These are phyloP conservation scores for Candida incommunis DNA, from an alignment of 805 yeast species.

Conservation along the genomic window DNA sequence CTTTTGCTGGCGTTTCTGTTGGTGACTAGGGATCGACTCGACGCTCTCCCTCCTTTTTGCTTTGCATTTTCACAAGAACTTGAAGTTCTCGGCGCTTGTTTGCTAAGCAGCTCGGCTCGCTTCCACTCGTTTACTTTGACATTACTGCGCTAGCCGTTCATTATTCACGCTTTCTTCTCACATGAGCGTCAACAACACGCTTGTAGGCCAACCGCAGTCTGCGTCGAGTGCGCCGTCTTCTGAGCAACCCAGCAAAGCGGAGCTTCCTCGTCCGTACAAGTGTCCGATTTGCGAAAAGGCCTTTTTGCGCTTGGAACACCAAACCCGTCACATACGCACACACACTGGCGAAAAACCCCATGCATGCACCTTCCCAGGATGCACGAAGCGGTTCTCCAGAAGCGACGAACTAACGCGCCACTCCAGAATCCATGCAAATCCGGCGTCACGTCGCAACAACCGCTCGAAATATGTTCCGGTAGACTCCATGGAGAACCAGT, in stretches of 20 bases:
- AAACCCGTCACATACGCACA: slow-evolving; percentile 79
- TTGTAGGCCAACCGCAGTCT: not conserved
- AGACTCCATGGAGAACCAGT: not conserved
- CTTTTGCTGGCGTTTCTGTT: too few species aligned
- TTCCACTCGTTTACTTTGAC: too few species aligned
- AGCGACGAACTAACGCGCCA: slow-evolving; percentile 82
- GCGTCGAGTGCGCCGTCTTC: not conserved
- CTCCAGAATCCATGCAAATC: slow-evolving; percentile 52
- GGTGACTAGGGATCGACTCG: too few species aligned
- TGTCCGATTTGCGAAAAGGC: slow-evolving; percentile 79
- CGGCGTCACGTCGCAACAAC: slow-evolving; percentile 20
- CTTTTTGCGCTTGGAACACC: slow-evolving; percentile 80
- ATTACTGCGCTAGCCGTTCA: too few species aligned
- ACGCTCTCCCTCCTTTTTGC: too few species aligned
- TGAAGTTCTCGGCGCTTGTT: too few species aligned
- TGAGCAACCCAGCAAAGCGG: slow-evolving; percentile 7
- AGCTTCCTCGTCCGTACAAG: slow-evolving; percentile 54
- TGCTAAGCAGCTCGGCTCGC: too few species aligned
- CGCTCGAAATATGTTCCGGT: slow-evolving; percentile 5
- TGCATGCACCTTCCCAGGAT: slow-evolving; percentile 71
- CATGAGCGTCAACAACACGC: too few species aligned
- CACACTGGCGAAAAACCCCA: slow-evolving; percentile 93
- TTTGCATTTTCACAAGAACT: too few species aligned
- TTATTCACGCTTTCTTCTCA: too few species aligned
- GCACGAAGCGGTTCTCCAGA: slow-evolving; percentile 65